Evolutionary conservation across 192 early-diverging fungal species (phyloP).

Genomic region (Pilaira anomala): DNA sequence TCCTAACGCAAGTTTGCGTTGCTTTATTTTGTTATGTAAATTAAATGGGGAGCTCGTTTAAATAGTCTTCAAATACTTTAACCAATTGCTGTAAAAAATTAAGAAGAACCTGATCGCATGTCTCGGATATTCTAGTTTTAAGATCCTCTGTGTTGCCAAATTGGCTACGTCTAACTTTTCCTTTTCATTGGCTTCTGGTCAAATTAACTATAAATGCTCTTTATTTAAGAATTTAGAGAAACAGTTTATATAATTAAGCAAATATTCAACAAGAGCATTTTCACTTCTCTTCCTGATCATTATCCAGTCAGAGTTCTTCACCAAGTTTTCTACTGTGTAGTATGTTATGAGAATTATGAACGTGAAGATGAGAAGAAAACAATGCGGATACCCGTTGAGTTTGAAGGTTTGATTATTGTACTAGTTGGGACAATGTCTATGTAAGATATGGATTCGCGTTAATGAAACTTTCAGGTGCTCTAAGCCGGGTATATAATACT

Average conservation of each 20-base stretch:
- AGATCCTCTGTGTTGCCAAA: slow-evolving; percentile 1
- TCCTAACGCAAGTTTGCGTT: too few species aligned
- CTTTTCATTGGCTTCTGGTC: background rate
- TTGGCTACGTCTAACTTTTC: background rate
- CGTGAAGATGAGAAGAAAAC: slow-evolving; percentile 7
- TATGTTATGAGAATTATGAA: slow-evolving; percentile 7
- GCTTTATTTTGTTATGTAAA: too few species aligned
- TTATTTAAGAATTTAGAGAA: slow-evolving; percentile 4
- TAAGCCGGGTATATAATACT: too few species aligned
- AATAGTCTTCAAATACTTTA: background rate
- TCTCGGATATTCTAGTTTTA: slow-evolving; percentile 3
- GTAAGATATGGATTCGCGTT: too few species aligned
- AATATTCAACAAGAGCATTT: slow-evolving; percentile 1
- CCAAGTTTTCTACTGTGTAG: slow-evolving; percentile 4
- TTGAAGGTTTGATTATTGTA: too few species aligned
- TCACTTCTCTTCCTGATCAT: slow-evolving; percentile 4
- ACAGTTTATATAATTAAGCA: background rate
- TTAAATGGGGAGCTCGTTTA: background rate
- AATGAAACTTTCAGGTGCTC: too few species aligned
- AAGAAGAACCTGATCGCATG: background rate
- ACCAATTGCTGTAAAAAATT: background rate
- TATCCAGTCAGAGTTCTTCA: background rate
- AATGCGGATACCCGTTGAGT: slow-evolving; percentile 1
- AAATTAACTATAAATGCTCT: too few species aligned
- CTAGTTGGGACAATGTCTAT: too few species aligned